A percentile compares a stretch with the other conserved stretches of the same genome.
Conservation (phyloP, 2,329 filamentous ascomycete genomes). For the Colletotrichum tropicale region DNA sequence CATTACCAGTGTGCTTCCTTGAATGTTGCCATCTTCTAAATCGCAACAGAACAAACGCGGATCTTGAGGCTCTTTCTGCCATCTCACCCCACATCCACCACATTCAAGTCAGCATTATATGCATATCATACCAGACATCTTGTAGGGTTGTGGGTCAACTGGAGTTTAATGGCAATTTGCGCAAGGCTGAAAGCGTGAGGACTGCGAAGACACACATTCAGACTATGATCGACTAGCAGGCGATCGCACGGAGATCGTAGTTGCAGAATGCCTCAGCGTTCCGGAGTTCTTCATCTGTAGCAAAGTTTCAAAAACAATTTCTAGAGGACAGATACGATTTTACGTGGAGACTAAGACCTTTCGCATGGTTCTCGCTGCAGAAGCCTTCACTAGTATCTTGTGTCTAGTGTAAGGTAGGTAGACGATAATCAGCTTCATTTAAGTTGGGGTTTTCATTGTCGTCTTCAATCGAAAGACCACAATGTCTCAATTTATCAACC, state of each 20-base stretch:
- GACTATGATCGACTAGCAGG: background rate
- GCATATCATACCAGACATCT: background rate
- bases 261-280: background rate
- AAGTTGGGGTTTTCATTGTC: background rate
- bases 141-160: background rate
- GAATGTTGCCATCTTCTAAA: background rate
- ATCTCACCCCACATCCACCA: background rate
- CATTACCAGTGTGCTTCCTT: background rate
- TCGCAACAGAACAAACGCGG: background rate
- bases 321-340: background rate
- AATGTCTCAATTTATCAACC: background rate
- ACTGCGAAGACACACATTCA: background rate
- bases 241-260: background rate
- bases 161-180: background rate
- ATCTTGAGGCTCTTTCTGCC: background rate
- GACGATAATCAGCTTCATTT: background rate
- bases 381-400: background rate
- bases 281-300: background rate
- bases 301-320: background rate
- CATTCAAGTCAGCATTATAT: background rate
- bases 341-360: background rate
- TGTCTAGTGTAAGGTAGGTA: background rate
- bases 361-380: background rate
- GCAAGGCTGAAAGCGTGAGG: background rate
- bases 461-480: background rate